These are phyloP conservation scores for Malassezia cuniculi DNA, from an alignment of 1,284 basidiomycete genomes.

Conservation along the genomic window DNA sequence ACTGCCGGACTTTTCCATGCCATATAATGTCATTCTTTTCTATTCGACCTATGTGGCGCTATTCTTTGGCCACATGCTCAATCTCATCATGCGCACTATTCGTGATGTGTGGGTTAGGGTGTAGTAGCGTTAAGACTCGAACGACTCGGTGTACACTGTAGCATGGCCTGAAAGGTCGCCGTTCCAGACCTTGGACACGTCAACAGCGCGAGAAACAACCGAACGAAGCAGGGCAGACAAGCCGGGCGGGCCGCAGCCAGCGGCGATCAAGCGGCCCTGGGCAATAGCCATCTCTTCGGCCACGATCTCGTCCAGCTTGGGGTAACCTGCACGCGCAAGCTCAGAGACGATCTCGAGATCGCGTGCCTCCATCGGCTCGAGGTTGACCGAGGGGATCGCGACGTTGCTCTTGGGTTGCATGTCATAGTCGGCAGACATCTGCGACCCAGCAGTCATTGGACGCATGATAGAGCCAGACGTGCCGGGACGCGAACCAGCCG, in stretches of 20 bases:
- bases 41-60: conserved; percentile 52
- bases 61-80: conserved; percentile 84
- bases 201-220: conserved; percentile 55
- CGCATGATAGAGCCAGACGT: too few relatives aligned
- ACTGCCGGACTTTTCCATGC: conserved; percentile 97
- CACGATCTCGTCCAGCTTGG: conserved; percentile 58
- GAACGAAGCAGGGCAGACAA: conserved; percentile 62
- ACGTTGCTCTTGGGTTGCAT: too few relatives aligned
- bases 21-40: conserved; percentile 78
- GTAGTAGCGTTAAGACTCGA: conserved; percentile 16
- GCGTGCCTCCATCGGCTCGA: conserved; percentile 57
- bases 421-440: too few relatives aligned
- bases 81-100: conserved; percentile 70
- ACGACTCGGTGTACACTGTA: conserved; percentile 34
- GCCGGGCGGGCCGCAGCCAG: conserved; percentile 65
- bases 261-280: conserved; percentile 55
- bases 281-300: conserved; percentile 56
- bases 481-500: too few relatives aligned
- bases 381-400: conserved; percentile 41
- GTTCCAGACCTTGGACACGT: conserved; percentile 51
- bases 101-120: conserved; percentile 20
- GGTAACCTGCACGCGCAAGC: conserved; percentile 59
- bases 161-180: conserved; percentile 54
- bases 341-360: conserved; percentile 60
- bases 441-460: too few relatives aligned